These are phyloP conservation scores for Xerocomus potaroensis DNA, from an alignment of 768 basidiomycete species.

Conservation along the genomic window DNA sequence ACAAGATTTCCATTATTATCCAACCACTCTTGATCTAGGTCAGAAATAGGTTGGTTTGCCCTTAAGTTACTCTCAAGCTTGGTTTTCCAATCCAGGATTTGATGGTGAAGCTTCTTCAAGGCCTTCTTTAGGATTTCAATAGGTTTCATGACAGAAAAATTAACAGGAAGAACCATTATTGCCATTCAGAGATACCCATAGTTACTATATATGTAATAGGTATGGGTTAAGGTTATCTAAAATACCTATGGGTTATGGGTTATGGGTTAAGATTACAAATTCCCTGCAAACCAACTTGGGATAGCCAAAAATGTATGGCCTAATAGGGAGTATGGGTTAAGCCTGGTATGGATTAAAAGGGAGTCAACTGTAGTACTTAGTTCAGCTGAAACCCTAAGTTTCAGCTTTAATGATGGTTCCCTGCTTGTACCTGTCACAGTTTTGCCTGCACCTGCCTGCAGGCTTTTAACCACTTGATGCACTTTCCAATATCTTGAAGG, in stretches of 20 bases:
- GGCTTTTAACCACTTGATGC: too few relatives aligned
- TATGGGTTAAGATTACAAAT: neutral
- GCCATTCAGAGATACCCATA: too few relatives aligned
- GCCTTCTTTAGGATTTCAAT: slow-evolving; percentile 15
- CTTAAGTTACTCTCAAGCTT: slow-evolving; percentile 5
- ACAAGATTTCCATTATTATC: neutral
- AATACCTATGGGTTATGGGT: too few relatives aligned
- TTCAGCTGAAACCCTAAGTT: too few relatives aligned
- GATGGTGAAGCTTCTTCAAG: slow-evolving; percentile 9
- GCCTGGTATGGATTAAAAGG: neutral
- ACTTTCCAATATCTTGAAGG: too few relatives aligned
- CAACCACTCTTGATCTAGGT: slow-evolving; percentile 19
- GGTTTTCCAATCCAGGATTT: slow-evolving; percentile 6
- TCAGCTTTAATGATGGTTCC: too few relatives aligned
- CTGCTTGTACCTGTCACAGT: too few relatives aligned
- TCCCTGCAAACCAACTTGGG: neutral
- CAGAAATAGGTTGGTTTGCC: slow-evolving; percentile 12
- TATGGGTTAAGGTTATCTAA: too few relatives aligned
- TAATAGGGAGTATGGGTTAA: neutral
- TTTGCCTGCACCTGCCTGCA: too few relatives aligned
- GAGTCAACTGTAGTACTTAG: neutral
- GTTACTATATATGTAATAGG: too few relatives aligned
- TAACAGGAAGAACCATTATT: too few relatives aligned
- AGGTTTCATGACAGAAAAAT: slow-evolving; percentile 8
- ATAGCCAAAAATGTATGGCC: neutral